Conservation (phyloP, 495 filamentous ascomycete species). For the Tuber calosporum region DNA sequence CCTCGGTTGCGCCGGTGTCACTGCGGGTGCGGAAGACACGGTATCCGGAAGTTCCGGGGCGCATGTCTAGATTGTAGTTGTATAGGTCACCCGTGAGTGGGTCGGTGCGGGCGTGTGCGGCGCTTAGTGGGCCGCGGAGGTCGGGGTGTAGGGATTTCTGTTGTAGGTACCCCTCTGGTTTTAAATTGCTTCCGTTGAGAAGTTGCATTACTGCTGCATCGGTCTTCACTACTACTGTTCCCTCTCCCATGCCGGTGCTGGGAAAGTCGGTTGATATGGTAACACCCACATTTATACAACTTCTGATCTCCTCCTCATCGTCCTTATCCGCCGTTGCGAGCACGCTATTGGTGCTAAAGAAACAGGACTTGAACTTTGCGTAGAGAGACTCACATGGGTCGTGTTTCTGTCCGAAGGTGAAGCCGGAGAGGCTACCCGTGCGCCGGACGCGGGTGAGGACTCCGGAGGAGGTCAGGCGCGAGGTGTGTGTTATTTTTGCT, state of each 20-base stretch:
- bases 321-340: conserved; percentile 17
- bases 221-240: conserved; percentile 54
- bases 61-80: conserved; percentile 61
- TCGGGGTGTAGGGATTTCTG: conserved; percentile 57
- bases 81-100: conserved; percentile 62
- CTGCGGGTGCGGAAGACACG: conserved; percentile 57
- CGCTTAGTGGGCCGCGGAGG: conserved; percentile 55
- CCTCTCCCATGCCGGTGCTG: conserved; percentile 43
- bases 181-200: conserved; percentile 58
- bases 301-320: conserved; percentile 31
- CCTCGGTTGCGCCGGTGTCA: conserved; percentile 55
- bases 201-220: conserved; percentile 52
- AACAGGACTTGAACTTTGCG: conserved; percentile 55
- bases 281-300: conserved; percentile 52
- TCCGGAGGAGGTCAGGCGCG: conserved; percentile 53
- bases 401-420: conserved; percentile 55
- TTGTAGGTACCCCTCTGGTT: conserved; percentile 53
- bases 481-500: conserved; percentile 56
- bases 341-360: conserved; percentile 17
- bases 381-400: conserved; percentile 62
- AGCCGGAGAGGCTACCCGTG: conserved; percentile 44
- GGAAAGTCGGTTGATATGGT: conserved; percentile 54
- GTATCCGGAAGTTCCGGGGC: conserved; percentile 47
- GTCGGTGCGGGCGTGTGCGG: conserved; percentile 61
- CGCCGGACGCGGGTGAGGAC: conserved; percentile 50